phyloP scores from a whole-genome alignment of 2,329 filamentous ascomycete genomes.

The Diaporthe capsici region DNA sequence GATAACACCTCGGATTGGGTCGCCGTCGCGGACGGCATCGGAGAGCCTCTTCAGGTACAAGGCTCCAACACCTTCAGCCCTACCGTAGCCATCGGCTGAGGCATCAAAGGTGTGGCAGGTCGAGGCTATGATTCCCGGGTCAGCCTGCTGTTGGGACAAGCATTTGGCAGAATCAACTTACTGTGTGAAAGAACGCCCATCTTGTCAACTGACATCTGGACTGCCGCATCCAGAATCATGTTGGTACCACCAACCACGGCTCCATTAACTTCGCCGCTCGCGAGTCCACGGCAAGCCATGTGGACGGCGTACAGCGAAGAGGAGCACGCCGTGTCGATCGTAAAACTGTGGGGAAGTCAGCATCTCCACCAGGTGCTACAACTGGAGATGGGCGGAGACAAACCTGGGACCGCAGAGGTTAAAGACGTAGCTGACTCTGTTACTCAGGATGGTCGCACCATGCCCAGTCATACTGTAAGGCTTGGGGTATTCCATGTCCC shows the following conservation, averaged over 20 bases:
- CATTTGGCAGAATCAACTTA: slow-evolving; percentile 42
- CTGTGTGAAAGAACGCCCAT: slow-evolving; percentile 54
- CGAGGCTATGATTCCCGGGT: background rate
- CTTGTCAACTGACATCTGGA: slow-evolving; percentile 47
- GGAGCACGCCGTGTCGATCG: slow-evolving; percentile 63
- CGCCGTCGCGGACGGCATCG: slow-evolving; percentile 24
- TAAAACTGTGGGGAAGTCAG: slow-evolving; percentile 48
- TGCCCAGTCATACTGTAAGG: slow-evolving; percentile 49
- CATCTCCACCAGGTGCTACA: slow-evolving; percentile 56
- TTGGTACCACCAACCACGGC: slow-evolving; percentile 47
- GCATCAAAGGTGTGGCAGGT: slow-evolving; percentile 23
- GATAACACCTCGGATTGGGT: slow-evolving; percentile 41
- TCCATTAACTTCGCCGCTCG: background rate
- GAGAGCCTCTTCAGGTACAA: slow-evolving; percentile 5
- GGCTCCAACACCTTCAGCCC: slow-evolving; percentile 20
- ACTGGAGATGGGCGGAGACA: slow-evolving; percentile 56
- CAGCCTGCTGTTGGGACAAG: background rate
- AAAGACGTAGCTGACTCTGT: slow-evolving; percentile 54
- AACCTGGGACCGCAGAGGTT: slow-evolving; percentile 52
- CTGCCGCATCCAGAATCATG: slow-evolving; percentile 45
- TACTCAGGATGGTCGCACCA: slow-evolving; percentile 53
- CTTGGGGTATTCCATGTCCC: background rate
- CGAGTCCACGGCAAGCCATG: slow-evolving; percentile 1
- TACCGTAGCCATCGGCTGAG: slow-evolving; percentile 10
- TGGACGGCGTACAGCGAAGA: slow-evolving; percentile 53